These are phyloP conservation scores for Venturia aucupariae DNA, from an alignment of 2,329 filamentous ascomycete genomes.

Conservation along the genomic window DNA sequence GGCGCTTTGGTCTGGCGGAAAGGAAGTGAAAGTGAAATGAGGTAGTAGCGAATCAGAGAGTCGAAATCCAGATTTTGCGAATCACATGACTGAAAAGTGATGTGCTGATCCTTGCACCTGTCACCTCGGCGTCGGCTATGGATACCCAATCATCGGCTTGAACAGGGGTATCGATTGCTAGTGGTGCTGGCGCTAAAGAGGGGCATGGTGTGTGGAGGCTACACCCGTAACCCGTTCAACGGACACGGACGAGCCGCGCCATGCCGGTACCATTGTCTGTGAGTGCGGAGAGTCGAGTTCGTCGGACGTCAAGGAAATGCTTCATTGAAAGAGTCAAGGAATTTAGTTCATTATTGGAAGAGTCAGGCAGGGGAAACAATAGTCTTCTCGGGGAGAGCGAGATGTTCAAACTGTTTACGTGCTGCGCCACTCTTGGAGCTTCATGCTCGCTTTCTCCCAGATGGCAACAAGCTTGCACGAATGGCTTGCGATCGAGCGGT, in stretches of 20 bases:
- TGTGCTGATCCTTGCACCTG: background rate
- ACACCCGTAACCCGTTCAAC: background rate
- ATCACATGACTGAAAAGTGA: background rate
- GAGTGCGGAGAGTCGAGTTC: background rate
- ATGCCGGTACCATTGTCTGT: background rate
- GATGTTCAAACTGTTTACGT: background rate
- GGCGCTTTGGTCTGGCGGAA: background rate
- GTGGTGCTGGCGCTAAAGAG: conserved; percentile 1
- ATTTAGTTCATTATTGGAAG: no score
- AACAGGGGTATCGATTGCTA: background rate
- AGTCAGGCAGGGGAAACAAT: no score
- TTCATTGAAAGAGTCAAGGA: background rate
- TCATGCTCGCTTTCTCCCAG: background rate
- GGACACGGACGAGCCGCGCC: background rate
- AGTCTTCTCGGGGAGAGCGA: background rate
- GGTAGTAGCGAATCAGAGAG: background rate
- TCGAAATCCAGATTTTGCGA: background rate
- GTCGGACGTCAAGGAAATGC: background rate
- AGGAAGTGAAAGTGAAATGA: background rate
- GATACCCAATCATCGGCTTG: background rate
- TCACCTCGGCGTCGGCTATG: background rate
- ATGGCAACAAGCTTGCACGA: background rate
- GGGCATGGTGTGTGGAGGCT: background rate
- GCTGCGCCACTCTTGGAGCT: background rate
- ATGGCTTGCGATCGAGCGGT: background rate